Conservation (phyloP, 2,329 filamentous ascomycete species). For the Calonectria leucothoes region DNA sequence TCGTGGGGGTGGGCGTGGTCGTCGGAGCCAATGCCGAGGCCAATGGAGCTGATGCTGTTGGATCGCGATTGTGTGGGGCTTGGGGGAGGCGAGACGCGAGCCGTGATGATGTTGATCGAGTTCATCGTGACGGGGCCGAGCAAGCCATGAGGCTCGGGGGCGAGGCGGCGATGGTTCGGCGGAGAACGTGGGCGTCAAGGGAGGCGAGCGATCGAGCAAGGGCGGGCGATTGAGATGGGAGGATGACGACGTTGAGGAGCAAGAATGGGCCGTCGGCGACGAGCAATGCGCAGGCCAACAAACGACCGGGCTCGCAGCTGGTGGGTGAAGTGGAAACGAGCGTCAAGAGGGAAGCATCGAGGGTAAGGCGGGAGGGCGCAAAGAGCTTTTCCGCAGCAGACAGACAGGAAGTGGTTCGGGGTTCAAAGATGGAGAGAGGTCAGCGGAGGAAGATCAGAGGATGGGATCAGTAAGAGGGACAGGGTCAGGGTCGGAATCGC, state of each 20-base stretch:
- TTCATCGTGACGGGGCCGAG: constrained; percentile 80
- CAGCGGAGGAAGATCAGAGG: constrained; percentile 7
- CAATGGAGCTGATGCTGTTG: constrained; percentile 69
- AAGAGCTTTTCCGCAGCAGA: constrained; percentile 29
- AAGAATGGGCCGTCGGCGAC: constrained; percentile 25
- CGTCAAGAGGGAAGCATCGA: constrained; percentile 41
- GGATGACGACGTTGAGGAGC: constrained; percentile 13
- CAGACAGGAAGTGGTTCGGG: constrained; percentile 9
- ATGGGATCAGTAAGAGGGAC: constrained; percentile 5
- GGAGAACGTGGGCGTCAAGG: constrained; percentile 10
- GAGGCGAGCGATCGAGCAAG: constrained; percentile 14
- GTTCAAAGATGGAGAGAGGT: background rate
- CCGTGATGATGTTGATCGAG: constrained; percentile 93
- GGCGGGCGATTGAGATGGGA: constrained; percentile 16
- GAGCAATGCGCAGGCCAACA: constrained; percentile 29
- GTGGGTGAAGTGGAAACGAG: constrained; percentile 33
- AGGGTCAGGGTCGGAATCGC: constrained; percentile 12
- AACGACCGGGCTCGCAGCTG: constrained; percentile 9
- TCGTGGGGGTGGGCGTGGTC: constrained; percentile 43
- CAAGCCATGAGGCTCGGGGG: constrained; percentile 63
- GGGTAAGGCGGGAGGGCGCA: constrained; percentile 16
- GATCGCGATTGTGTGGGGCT: constrained; percentile 68
- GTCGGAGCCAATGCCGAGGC: constrained; percentile 58
- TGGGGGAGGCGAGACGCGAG: constrained; percentile 76
- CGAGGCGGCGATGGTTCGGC: constrained; percentile 6